Base-by-base conservation (phyloP, 225 moss, liverwort and hornwort genomes). In the Takakia lepidozioides region DNA sequence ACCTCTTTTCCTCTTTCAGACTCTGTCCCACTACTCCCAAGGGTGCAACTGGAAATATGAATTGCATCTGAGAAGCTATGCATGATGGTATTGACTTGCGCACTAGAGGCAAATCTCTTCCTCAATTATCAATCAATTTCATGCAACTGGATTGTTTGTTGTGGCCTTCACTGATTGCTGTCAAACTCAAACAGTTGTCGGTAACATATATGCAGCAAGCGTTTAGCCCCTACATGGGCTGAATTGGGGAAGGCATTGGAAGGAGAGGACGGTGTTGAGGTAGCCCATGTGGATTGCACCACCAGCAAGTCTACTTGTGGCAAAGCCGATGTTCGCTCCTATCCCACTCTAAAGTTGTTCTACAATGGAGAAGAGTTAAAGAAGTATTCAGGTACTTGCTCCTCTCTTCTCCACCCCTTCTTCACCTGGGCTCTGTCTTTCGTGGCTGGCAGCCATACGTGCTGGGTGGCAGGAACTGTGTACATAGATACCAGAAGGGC, bases 271-370 rank as follows among this genome's bases (percentile, higher is more conserved):
- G 86, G 84, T 19, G 56, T 89, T 14, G 93, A 93, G 29, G 70
- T 93, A 17, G 93, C 81, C 45, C 73, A 66, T 40, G 89, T 93
- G 16, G 93, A 93, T 49, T 93, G 93, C 46, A 93, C 93, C 38
- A 66, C 74, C 16, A 72, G 67, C 59, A 93, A 93, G 63, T 58
- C 67, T 34, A 86, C 93, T 15, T 93, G 93, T 55, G 74, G 62
- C 9, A 65, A 68, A 68, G 83, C 67, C 21, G 86, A 86, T 10
- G 57, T 93, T 52, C 81, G 80, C 0, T 79, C 86, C 3, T 93
- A 93, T 66, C 93, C 93, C 30, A 57, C 71, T 22, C 56, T 93
- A 51, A 93, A 77, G 59, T 49, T 93, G 1, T 93, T 81, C 48
- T 93, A 76, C 61, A 86, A 86, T 48, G 93, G 93, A 0, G 81